phyloP scores from a whole-genome alignment of 805 yeast species.

The Candida stauntonica region DNA sequence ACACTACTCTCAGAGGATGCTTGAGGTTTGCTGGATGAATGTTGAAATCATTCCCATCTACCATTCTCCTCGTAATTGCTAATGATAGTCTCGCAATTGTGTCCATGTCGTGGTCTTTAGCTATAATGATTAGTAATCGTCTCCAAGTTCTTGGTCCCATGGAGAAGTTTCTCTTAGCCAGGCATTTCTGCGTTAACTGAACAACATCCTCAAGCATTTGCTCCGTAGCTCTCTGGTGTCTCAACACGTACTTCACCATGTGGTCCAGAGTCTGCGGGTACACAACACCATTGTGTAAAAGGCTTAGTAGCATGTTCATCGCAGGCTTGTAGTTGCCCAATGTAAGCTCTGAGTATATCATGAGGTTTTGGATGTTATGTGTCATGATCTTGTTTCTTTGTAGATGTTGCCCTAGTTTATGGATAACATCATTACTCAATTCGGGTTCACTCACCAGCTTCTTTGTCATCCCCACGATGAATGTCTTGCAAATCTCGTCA shows the following conservation, averaged over 20 bases:
- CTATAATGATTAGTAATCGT: not conserved
- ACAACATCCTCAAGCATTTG: not conserved
- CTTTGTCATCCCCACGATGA: constrained; percentile 6
- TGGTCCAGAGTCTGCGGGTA: constrained; percentile 10
- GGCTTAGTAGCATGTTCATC: constrained; percentile 4
- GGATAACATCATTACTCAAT: constrained; percentile 8
- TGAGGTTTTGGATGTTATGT: constrained; percentile 11
- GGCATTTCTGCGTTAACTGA: constrained; percentile 9
- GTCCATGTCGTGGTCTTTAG: not conserved
- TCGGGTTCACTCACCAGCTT: not conserved
- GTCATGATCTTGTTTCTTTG: constrained; percentile 6
- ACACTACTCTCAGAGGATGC: constrained; percentile 21
- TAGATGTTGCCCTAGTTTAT: constrained; percentile 12
- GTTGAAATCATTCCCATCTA: not conserved
- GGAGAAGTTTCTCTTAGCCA: constrained; percentile 1
- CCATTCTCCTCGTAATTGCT: not conserved
- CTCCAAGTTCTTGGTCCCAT: not conserved
- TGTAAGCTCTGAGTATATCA: constrained; percentile 15
- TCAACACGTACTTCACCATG: constrained; percentile 6
- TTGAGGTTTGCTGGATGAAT: constrained; percentile 9
- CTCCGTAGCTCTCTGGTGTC: not conserved
- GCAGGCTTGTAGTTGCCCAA: constrained; percentile 11
- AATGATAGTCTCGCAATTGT: not conserved
- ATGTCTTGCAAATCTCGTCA: constrained; percentile 5
- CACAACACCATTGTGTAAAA: constrained; percentile 1